Percentiles rank a stretch among this genome's conserved stretches.
Conservation (phyloP, 2,329 filamentous ascomycete genomes). For the Cladophialophora exuberans region DNA sequence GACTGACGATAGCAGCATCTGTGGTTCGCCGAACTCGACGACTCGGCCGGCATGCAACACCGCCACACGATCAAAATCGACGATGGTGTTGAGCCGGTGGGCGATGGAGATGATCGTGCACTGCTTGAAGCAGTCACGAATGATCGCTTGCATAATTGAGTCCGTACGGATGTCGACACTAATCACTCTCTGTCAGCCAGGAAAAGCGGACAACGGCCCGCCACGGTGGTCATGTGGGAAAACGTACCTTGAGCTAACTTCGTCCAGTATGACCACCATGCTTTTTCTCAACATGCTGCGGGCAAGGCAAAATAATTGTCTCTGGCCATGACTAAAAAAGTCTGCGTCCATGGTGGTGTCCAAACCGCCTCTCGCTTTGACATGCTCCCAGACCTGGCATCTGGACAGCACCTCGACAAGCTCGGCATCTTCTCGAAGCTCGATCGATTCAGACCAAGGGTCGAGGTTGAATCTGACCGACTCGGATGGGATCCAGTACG, state of each 20-base stretch:
- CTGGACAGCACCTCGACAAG: neutral
- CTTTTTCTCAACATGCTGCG: slow-evolving; percentile 77
- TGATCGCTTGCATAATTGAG: slow-evolving; percentile 88
- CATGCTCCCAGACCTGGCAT: neutral
- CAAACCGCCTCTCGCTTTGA: slow-evolving; percentile 67
- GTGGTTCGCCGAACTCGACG: slow-evolving; percentile 78
- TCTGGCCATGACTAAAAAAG: slow-evolving; percentile 92
- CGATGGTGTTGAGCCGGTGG: slow-evolving; percentile 86
- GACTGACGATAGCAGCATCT: neutral
- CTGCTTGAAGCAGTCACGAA: slow-evolving; percentile 78
- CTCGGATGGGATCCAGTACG: slow-evolving; percentile 44
- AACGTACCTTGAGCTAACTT: slow-evolving; percentile 57
- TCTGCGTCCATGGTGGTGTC: slow-evolving; percentile 88
- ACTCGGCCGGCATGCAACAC: slow-evolving; percentile 91
- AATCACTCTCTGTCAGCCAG: too few species aligned
- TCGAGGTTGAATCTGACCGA: slow-evolving; percentile 50
- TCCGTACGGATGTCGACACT: slow-evolving; percentile 89
- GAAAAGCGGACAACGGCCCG: too few species aligned
- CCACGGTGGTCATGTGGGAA: too few species aligned
- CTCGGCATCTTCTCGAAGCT: neutral
- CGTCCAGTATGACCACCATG: slow-evolving; percentile 94
- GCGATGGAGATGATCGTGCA: slow-evolving; percentile 92
- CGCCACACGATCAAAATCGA: slow-evolving; percentile 90
- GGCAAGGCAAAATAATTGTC: slow-evolving; percentile 91
- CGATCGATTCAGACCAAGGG: too few species aligned